Evolutionary conservation across 31 red algal species (phyloP), one percentile per base, ranked within the genome.

Genomic region (Odonthalia washingtoniensis): DNA sequence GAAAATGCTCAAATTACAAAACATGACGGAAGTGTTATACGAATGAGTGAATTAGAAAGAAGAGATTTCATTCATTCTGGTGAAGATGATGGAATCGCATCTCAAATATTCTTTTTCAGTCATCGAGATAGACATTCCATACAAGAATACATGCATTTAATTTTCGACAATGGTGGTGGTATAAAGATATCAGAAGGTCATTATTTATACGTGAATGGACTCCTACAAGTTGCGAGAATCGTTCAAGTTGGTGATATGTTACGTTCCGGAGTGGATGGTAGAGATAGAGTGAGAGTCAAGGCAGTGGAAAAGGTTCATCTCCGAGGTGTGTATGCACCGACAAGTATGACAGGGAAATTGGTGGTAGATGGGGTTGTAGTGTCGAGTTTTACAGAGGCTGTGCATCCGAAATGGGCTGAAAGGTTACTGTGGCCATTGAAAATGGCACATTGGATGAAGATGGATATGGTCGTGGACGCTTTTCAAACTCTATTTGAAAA

Each of bases 321-420:
- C 73, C 36, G 32, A 61, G 93, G 93, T 6, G 66, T 95, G 75
- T 95, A 87, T 75, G 73, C 87, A 46, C 93, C 93, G 5, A 89
- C 81, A 33, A 95, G 87, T 45, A 74, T 74, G 5, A 64, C 60
- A 3, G 85, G 78, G 17, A 6, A 60, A 40, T 46, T 94, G n/a
- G 46, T 82, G 28, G 91, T 94, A 21, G 80, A 94, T 60, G 91
- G 91, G 16, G 77, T 94, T 45, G 53, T 74, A 24, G 86, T 88
- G 32, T 89, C 91, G 4, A 60, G 36, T 3, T 94, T 89, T 62
- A 94, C 91, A 6, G 80, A 88, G 30, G 91, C 66, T 38, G 65
- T 93, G 85, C 91, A 87, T 30, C 90, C 90, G 32, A 4, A 60
- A 26, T 1, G 80, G 40, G 83, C 82, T 41, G 83, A 91, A 65